phyloP scores from a whole-genome alignment of 768 basidiomycete species.

The Antrodiella citrinella region DNA sequence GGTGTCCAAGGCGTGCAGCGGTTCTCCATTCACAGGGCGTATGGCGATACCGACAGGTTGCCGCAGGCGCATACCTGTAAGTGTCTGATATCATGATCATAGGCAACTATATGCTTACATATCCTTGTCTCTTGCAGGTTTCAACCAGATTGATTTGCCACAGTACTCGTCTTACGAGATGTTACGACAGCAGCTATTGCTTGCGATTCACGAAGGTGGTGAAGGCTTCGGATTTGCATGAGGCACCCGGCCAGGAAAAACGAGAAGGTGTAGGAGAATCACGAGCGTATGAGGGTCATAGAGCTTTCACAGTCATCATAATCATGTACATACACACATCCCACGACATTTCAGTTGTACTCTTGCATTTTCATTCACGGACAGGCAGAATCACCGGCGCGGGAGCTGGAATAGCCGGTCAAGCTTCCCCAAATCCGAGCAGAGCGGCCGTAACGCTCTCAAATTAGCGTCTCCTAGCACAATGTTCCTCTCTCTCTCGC shows the following conservation, averaged over 20 bases:
- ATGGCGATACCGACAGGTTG: constrained; percentile 75
- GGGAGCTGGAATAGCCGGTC: no score
- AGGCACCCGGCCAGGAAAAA: no score
- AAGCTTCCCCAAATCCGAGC: no score
- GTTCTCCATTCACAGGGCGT: constrained; percentile 93
- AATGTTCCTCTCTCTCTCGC: not conserved
- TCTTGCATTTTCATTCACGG: not conserved
- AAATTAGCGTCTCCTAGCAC: not conserved
- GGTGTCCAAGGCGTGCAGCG: constrained; percentile 90
- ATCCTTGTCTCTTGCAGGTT: constrained; percentile 44
- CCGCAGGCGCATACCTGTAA: constrained; percentile 88
- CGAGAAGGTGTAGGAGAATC: no score
- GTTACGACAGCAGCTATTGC: constrained; percentile 80
- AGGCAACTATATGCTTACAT: constrained; percentile 3
- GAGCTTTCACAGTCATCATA: not conserved
- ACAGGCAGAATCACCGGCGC: not conserved
- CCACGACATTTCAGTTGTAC: not conserved
- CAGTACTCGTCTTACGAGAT: constrained; percentile 96
- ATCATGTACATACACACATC: not conserved
- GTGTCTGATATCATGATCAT: constrained; percentile 21
- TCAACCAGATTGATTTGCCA: constrained; percentile 92
- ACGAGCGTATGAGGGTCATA: no score
- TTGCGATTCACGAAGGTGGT: constrained; percentile 93
- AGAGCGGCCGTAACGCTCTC: no score
- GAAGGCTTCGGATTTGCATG: constrained; percentile 89